Conservation (phyloP, 768 basidiomycete species). For the Naematelia aurantialba region DNA sequence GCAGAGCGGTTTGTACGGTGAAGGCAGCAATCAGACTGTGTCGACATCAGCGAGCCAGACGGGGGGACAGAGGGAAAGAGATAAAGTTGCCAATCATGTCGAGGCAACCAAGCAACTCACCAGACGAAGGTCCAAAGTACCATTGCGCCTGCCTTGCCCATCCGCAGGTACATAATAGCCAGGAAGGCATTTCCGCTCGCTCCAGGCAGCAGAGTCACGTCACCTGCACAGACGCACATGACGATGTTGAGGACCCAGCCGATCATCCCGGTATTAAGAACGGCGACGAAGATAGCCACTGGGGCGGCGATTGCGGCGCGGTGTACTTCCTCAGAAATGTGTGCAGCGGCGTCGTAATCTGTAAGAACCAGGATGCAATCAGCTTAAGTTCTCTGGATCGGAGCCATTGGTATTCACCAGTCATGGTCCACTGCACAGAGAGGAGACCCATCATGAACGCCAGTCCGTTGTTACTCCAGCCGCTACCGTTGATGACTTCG, state of each 20-base stretch:
- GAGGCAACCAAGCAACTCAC: conserved; percentile 9
- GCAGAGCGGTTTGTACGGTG: conserved; percentile 69
- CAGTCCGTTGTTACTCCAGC: conserved; percentile 71
- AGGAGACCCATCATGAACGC: conserved; percentile 80
- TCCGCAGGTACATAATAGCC: conserved; percentile 70
- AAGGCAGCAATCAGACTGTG: conserved; percentile 85
- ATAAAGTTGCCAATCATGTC: conserved; percentile 49
- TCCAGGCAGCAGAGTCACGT: conserved; percentile 63
- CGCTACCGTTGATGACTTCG: conserved; percentile 67
- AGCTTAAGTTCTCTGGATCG: not conserved
- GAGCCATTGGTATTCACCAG: conserved; percentile 7
- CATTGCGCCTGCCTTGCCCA: conserved; percentile 71
- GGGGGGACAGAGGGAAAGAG: not conserved
- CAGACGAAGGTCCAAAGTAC: conserved; percentile 61
- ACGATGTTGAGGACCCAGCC: conserved; percentile 88
- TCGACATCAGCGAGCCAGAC: not conserved
- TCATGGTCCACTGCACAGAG: conserved; percentile 71
- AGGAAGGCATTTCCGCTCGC: conserved; percentile 59
- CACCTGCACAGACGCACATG: conserved; percentile 54
- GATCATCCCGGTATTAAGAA: conserved; percentile 54
- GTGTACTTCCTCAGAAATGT: conserved; percentile 52
- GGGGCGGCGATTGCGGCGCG: conserved; percentile 52
- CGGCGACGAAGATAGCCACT: conserved; percentile 52
- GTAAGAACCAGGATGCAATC: not conserved
- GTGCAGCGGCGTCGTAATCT: conserved; percentile 48